phyloP scores from a whole-genome alignment of 139 green algal genomes.

The Cymbomonas tetramitiformis region DNA sequence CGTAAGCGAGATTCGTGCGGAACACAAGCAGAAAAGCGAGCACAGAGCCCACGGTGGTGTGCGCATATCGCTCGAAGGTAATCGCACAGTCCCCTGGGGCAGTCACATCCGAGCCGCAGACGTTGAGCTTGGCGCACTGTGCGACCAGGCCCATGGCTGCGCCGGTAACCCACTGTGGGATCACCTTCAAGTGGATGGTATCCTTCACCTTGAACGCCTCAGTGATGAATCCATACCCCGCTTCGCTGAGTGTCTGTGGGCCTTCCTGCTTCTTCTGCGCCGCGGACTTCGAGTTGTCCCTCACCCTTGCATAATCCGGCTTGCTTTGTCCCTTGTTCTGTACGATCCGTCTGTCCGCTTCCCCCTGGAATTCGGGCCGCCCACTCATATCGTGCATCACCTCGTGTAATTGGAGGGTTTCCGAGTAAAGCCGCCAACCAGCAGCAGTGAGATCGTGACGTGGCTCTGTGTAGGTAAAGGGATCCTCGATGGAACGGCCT shows the following conservation, averaged over 20 bases:
- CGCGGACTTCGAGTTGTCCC: no score
- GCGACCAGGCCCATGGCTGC: not conserved
- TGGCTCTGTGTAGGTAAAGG: slow-evolving; percentile 2
- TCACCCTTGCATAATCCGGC: no score
- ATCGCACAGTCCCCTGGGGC: not conserved
- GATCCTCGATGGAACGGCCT: slow-evolving; percentile 5
- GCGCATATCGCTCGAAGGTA: not conserved
- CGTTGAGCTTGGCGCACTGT: slow-evolving; percentile 1
- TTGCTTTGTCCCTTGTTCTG: no score
- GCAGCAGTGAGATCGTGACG: not conserved
- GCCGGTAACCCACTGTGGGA: not conserved
- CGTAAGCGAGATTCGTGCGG: slow-evolving; percentile 8
- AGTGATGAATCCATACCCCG: not conserved
- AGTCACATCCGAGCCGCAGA: slow-evolving; percentile 2
- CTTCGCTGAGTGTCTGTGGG: not conserved
- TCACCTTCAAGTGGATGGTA: not conserved
- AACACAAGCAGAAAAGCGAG: slow-evolving; percentile 16
- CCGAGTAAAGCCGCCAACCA: slow-evolving; percentile 1
- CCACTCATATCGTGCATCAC: not conserved
- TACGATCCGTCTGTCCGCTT: no score
- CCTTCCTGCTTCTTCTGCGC: not conserved
- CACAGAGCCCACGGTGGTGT: slow-evolving; percentile 1
- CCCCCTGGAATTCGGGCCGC: no score
- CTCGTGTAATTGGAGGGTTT: not conserved
- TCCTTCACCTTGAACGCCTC: slow-evolving; percentile 8